These are phyloP conservation scores for Nakataea oryzae DNA, from an alignment of 2,329 filamentous ascomycete genomes.

Conservation along the genomic window DNA sequence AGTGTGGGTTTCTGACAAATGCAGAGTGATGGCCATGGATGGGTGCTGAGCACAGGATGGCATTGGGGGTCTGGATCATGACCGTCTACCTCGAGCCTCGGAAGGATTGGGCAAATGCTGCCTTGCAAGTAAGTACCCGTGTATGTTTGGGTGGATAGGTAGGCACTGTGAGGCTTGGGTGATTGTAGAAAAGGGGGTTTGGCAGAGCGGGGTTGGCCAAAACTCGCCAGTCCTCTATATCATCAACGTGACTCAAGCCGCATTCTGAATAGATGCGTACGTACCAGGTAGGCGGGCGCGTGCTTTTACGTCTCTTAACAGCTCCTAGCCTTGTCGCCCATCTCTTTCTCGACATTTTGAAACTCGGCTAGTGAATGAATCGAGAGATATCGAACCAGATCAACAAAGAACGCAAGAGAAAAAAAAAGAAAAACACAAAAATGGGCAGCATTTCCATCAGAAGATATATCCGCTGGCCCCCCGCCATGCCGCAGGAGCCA, in stretches of 20 bases:
- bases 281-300: too few relatives aligned
- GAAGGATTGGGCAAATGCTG: too few relatives aligned
- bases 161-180: too few relatives aligned
- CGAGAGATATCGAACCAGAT: background rate
- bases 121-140: too few relatives aligned
- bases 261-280: too few relatives aligned
- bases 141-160: too few relatives aligned
- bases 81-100: background rate
- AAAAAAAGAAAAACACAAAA: background rate
- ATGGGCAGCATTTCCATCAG: conserved; percentile 45
- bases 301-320: too few relatives aligned
- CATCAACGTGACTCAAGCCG: background rate
- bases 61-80: background rate
- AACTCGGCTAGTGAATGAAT: too few relatives aligned
- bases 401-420: background rate
- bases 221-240: background rate
- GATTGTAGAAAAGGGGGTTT: background rate
- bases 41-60: background rate
- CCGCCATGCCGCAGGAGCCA: conserved; percentile 40
- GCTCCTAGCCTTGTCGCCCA: too few relatives aligned
- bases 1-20: background rate
- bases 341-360: background rate
- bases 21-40: background rate
- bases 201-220: background rate
- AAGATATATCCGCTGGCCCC: conserved; percentile 48